Percentiles rank a stretch among this genome's conserved stretches.
phyloP scores from a whole-genome alignment of 1,139 yeast genomes.

The Scheffersomyces lignicola region DNA sequence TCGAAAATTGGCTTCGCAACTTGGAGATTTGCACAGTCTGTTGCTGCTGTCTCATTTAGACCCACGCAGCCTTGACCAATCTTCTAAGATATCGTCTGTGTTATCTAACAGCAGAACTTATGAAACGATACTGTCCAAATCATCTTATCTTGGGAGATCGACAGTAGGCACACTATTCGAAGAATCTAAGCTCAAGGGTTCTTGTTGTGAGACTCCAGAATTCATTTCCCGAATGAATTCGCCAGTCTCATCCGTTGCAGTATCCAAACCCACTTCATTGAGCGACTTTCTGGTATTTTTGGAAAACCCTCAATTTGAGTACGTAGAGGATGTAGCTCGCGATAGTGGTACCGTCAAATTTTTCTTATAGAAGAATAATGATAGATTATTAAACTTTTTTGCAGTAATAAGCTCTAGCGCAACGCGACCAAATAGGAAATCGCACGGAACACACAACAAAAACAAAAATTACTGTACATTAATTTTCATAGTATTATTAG shows the following conservation, averaged over 20 bases:
- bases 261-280: not conserved
- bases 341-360: not conserved
- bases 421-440: too few species aligned
- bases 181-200: constrained; percentile 20
- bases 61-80: too few species aligned
- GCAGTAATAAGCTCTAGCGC: too few species aligned
- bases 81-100: too few species aligned
- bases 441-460: too few species aligned
- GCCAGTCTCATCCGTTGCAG: constrained; percentile 16
- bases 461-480: too few species aligned
- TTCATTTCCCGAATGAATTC: constrained; percentile 29
- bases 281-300: not conserved
- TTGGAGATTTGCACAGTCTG: not conserved
- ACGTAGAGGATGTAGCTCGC: not conserved
- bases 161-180: not conserved
- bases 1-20: not conserved
- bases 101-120: constrained; percentile 1
- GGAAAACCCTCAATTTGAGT: not conserved
- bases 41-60: too few species aligned
- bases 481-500: too few species aligned
- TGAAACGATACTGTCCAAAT: constrained; percentile 4
- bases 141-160: constrained; percentile 3
- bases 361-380: constrained; percentile 1
- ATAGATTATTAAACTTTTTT: too few species aligned
- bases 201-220: constrained; percentile 31